Percentiles rank a stretch among this genome's conserved stretches.
Evolutionary conservation across 257 asterid species (phyloP).

Genomic region (Fraxinus anomala): DNA sequence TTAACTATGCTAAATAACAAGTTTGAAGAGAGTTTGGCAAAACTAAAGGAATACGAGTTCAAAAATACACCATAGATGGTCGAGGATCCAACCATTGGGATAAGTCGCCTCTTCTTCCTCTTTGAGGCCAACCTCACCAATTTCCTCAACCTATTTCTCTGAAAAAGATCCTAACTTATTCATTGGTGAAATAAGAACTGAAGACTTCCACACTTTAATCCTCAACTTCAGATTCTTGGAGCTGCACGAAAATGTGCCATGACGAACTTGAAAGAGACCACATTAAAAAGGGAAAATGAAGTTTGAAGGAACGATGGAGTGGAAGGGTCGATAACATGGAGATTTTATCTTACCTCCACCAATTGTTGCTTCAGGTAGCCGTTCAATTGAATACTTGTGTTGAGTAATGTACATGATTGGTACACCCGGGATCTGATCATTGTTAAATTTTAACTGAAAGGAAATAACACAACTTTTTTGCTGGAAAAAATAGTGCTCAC

Average conservation of each 20-base stretch:
- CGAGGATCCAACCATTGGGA: not conserved
- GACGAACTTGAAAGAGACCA: not conserved
- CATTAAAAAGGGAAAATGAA: not conserved
- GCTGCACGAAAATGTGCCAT: slow-evolving; percentile 32
- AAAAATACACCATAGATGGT: not conserved
- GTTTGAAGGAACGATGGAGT: not conserved
- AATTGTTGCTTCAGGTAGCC: slow-evolving; percentile 91
- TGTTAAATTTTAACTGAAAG: slow-evolving; percentile 2
- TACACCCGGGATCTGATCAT: slow-evolving; percentile 79
- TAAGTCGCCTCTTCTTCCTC: not conserved
- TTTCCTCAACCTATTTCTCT: not conserved
- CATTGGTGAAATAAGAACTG: not conserved
- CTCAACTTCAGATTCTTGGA: slow-evolving; percentile 36
- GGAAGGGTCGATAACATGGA: not conserved
- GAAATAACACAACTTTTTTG: not conserved
- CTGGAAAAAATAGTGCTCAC: slow-evolving; percentile 29
- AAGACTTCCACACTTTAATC: not conserved
- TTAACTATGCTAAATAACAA: not conserved
- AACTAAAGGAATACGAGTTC: not conserved
- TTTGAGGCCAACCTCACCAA: not conserved
- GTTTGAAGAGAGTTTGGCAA: not conserved
- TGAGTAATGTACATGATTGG: slow-evolving; percentile 91
- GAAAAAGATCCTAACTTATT: not conserved
- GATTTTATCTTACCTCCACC: slow-evolving; percentile 70
- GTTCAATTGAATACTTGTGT: slow-evolving; percentile 79